Base-by-base conservation (phyloP, 768 basidiomycete species). In the Naganishia randhawae region DNA sequence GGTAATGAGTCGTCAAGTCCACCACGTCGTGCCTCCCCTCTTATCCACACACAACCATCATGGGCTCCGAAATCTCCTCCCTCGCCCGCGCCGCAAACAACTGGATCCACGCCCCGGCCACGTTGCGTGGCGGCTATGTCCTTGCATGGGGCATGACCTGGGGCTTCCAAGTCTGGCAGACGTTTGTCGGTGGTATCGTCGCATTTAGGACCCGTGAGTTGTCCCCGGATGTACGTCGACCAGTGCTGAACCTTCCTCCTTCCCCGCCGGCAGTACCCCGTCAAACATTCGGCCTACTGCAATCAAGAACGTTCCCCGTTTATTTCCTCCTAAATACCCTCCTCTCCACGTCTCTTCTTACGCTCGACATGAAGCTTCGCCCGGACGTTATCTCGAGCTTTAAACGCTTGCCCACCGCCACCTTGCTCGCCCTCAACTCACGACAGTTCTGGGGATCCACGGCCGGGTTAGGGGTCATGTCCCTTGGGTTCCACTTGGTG, bases 231-330 rank as follows among this genome's bases (percentile, higher is more conserved):
- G n/a, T n/a, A n/a, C n/a, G n/a, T n/a, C n/a, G n/a, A n/a, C n/a
- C n/a, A n/a, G n/a, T n/a, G n/a, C n/a, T n/a, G n/a, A n/a, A n/a
- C n/a, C n/a, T n/a, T n/a, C n/a, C n/a, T n/a, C n/a, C n/a, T n/a
- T n/a, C n/a, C n/a, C n/a, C n/a, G n/a, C 19, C 27, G 2, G 11
- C 33, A 69, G 68, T 78, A 45, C 75, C 89, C 19, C 85, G 89
- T 53, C 84, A 86, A 55, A 86, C 88, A 68, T 92, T 92, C 69
- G 85, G 87, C 11, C 81, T 84, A 48, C 83, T 92, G 37, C 90
- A 92, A 74, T 86, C 89, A 74, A 85, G 84, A 73, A 85, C 84
- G 0, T 89, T 89, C 80, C 89, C 90, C 1, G 77, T 88, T 70
- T 91, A 89, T 80, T 92, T 92, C 73, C 76, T 83, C 19, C 76